These are phyloP conservation scores for Microbotryum violaceum DNA, from an alignment of 1,284 basidiomycete species.

Conservation along the genomic window DNA sequence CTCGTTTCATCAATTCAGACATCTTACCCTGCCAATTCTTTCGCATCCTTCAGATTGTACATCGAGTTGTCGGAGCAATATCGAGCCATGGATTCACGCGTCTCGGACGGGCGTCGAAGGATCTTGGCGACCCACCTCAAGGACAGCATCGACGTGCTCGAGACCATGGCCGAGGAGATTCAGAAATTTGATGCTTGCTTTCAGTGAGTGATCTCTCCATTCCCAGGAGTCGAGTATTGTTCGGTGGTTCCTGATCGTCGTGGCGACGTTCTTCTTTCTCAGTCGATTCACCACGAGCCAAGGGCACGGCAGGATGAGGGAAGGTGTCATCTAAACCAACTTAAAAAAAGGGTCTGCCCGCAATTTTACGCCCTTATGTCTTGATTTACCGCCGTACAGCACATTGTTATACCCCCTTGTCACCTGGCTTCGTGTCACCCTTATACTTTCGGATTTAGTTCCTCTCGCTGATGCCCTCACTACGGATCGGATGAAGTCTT, in stretches of 20 bases:
- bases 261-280: not conserved
- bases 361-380: not conserved
- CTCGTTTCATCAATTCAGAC: not conserved
- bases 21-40: not conserved
- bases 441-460: not conserved
- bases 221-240: not conserved
- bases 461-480: not conserved
- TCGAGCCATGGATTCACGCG: conserved; percentile 71
- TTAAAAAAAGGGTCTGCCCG: not conserved
- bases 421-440: not conserved
- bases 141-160: conserved; percentile 80
- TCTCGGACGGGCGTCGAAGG: conserved; percentile 63
- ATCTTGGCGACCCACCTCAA: conserved; percentile 72
- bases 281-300: conserved; percentile 1
- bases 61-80: conserved; percentile 81
- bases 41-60: conserved; percentile 57
- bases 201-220: conserved; percentile 15
- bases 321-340: not conserved
- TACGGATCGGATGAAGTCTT: too few relatives aligned
- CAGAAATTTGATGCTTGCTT: conserved; percentile 26
- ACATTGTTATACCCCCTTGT: not conserved
- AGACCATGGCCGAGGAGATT: conserved; percentile 50
- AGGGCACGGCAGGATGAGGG: not conserved
- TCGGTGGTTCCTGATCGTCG: not conserved
- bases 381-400: not conserved